phyloP scores from a whole-genome alignment of 208 protist genomes.

The Histomonas meleagridis region DNA sequence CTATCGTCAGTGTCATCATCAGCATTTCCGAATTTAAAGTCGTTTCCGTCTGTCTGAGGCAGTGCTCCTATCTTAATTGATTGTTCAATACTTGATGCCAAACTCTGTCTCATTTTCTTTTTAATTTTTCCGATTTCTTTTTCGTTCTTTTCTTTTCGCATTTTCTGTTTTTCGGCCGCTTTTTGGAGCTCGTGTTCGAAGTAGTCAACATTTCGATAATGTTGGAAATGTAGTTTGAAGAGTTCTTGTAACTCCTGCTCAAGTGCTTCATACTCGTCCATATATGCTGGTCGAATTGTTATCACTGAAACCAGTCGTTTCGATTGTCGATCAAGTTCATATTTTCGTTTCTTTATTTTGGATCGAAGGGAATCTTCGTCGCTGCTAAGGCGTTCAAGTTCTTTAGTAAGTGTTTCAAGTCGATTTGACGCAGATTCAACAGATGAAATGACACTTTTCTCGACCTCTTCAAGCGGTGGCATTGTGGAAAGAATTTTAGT shows the following conservation, averaged over 20 bases:
- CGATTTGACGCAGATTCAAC: not conserved
- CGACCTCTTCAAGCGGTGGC: not conserved
- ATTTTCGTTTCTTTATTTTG: not conserved
- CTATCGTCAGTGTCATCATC: not conserved
- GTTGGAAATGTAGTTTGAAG: not conserved
- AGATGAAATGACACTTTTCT: not conserved
- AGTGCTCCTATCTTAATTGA: not conserved
- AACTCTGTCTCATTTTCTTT: not conserved
- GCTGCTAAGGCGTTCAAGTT: not conserved
- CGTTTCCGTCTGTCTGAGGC: not conserved
- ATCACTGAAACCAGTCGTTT: not conserved
- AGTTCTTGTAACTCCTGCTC: not conserved
- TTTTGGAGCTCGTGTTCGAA: not conserved
- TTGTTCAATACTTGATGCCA: not conserved
- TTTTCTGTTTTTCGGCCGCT: not conserved
- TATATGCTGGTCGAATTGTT: not conserved
- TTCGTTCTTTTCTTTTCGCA: not conserved
- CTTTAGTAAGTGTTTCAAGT: not conserved
- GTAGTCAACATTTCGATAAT: not conserved
- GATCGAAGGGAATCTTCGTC: not conserved
- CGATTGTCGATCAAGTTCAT: not conserved
- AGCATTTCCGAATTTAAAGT: too few relatives aligned
- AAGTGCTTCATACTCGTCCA: not conserved
- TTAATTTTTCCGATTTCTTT: not conserved
- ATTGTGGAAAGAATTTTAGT: not conserved